Evolutionary conservation across 2,329 filamentous ascomycete genomes (phyloP), one percentile per base, ranked within the genome.

Genomic region (Colletotrichum liriopes): DNA sequence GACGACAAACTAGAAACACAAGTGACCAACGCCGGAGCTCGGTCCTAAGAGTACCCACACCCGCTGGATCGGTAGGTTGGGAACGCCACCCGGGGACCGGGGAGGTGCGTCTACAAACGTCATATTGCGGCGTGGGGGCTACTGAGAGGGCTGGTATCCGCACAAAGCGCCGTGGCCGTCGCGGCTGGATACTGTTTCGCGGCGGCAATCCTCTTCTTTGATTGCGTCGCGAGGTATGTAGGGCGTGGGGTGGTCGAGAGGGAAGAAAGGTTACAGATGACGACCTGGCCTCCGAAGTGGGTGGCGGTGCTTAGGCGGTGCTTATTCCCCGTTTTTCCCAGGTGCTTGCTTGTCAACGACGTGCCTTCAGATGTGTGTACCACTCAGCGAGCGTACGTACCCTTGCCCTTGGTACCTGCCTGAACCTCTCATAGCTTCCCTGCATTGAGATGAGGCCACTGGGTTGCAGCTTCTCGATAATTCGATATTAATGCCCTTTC

Each of bases 71-170:
- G 49, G 55, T 55, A 56, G 63, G n/a, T 49, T 55, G 49, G 39
- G 20, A 64, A 54, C 70, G 70, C 70, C 65, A 70, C 65, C 70
- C 54, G 60, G 70, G 20, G 54, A 32, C 65, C 66, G 59, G 70
- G 70, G 54, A 51, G 51, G 54, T 41, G 65, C 35, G 12, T 26
- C 65, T 60, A 9, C 60, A 32, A 60, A 72, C 70, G 70, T 69
- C 70, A 72, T 72, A 43, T 64, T 43, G 54, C 32, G 54, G 59
- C 49, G 37, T 39, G 60, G 29, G 43, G 56, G 32, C 26, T 12
- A 29, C 5, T n/a, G 14, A 37, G 32, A 70, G 67, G 63, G 32
- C 5, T 37, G 45, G 49, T 41, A 49, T 59, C 66, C 66, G 47
- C 69, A 60, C 35, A 43, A 51, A 26, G 32, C 51, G 37, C 43